These are phyloP conservation scores for Colletotrichum higginsianum DNA, from an alignment of 2,329 filamentous ascomycete species.

Conservation along the genomic window DNA sequence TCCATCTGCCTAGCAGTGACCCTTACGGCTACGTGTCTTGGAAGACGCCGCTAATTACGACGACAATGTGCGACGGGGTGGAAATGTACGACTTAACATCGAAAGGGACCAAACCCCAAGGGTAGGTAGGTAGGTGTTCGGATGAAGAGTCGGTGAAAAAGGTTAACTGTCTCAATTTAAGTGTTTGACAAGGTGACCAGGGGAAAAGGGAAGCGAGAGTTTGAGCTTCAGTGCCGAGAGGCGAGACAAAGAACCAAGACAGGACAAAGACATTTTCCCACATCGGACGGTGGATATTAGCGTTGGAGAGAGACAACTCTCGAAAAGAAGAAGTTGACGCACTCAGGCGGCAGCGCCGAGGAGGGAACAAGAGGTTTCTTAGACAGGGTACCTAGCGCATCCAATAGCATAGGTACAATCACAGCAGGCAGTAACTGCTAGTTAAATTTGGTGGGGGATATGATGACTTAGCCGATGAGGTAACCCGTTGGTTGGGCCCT, in stretches of 20 bases:
- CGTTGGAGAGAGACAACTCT: background rate
- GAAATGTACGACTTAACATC: background rate
- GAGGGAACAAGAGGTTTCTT: too few species aligned
- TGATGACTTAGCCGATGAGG: too few species aligned
- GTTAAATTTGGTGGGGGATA: too few species aligned
- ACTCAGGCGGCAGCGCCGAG: too few species aligned
- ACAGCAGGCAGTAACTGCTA: too few species aligned
- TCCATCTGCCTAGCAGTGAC: background rate
- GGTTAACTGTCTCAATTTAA: too few species aligned
- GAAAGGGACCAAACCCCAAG: background rate
- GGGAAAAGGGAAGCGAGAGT: constrained; percentile 3
- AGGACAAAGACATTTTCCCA: background rate
- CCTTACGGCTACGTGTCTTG: background rate
- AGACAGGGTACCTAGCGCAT: too few species aligned
- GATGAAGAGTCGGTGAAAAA: background rate
- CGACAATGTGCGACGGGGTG: background rate
- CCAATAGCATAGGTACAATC: too few species aligned
- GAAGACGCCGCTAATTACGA: background rate
- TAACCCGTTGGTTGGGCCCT: too few species aligned
- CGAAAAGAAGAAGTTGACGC: background rate
- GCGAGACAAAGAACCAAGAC: background rate
- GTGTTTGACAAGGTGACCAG: constrained; percentile 4
- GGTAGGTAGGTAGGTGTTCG: constrained; percentile 7
- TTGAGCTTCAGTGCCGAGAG: background rate
- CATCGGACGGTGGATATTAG: background rate